These are phyloP conservation scores for Sparassis latifolia DNA, from an alignment of 1,284 basidiomycete genomes.

Conservation along the genomic window DNA sequence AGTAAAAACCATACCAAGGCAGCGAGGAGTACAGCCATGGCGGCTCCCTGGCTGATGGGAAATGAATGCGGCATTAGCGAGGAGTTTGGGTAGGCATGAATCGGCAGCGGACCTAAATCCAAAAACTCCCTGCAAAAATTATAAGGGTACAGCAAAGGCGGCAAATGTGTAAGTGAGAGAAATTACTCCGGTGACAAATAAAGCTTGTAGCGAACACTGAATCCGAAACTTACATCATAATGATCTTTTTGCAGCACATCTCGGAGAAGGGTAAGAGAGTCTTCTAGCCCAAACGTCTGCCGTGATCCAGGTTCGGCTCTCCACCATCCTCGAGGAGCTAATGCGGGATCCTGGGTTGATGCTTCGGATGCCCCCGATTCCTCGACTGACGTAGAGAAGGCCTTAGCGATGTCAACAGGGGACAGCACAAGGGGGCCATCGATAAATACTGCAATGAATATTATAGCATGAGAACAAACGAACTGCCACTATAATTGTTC, in stretches of 20 bases:
- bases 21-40: conserved; percentile 68
- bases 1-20: conserved; percentile 53
- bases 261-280: conserved; percentile 39
- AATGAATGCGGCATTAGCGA: not conserved
- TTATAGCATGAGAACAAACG: not conserved
- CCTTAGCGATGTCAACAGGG: conserved; percentile 54
- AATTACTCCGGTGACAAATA: not conserved
- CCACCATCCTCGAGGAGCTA: conserved; percentile 81
- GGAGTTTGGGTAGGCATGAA: not conserved
- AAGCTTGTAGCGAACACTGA: not conserved
- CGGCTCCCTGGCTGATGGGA: conserved; percentile 66
- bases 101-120: conserved; percentile 57
- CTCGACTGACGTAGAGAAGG: conserved; percentile 28
- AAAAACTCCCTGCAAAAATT: conserved; percentile 60
- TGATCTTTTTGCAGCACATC: conserved; percentile 43
- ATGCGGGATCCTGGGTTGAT: conserved; percentile 48
- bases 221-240: conserved; percentile 45
- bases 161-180: not conserved
- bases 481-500: conserved; percentile 4
- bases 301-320: conserved; percentile 44
- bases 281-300: conserved; percentile 52
- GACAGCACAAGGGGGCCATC: conserved; percentile 74
- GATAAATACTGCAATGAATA: conserved; percentile 58
- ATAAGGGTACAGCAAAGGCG: conserved; percentile 13
- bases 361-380: conserved; percentile 54